Evolutionary conservation across 495 filamentous ascomycete species (phyloP), one percentile per base, ranked within the genome.

Genomic region (Podospora conica): DNA sequence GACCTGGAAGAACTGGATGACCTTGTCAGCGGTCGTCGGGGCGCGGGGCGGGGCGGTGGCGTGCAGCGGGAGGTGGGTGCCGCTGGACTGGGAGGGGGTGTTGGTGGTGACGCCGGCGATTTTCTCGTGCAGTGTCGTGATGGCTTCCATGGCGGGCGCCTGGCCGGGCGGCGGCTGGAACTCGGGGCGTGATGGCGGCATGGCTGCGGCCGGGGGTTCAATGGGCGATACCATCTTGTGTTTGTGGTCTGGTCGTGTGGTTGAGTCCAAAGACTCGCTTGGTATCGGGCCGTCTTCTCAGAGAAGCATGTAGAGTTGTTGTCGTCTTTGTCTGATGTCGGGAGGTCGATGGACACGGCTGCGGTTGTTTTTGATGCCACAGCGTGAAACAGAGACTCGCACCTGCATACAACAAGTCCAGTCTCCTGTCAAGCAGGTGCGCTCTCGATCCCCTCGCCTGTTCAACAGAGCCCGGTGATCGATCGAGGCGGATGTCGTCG

Each of bases 1-100:
- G 58, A 76, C 66, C 29, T 10, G 18, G 31, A 72, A 56, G 57
- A 61, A 33, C 33, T 61, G 60, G 61, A 69, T 21, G 60, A 40
- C n/a, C 28, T 28, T 27, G 60, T 24, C 21, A 0, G 27, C 20
- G 48, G 65, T 63, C 12, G 23, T 58, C 21, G 63, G 55, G 40
- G 10, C 33, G 24, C 12, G 60, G 27, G 24, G 65, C 55, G 24
- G 21, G 11, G 8, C 54, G 40, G n/a, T n/a, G n/a, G 61, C 25
- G 53, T 55, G n/a, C 20, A 24, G n/a, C n/a, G 48, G 48, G 15
- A 48, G 40, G 40, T 61, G 58, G 12, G 61, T 55, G 23, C 58
- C 29, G 24, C 6, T 29, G 8, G 28, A 60, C 3, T 68, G 24
- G 3, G 23, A 27, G 6, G 40, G 20, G 53, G 61, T n/a, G n/a